phyloP scores from a whole-genome alignment of 2,329 filamentous ascomycete species.

The Neoarthrinium moseri region DNA sequence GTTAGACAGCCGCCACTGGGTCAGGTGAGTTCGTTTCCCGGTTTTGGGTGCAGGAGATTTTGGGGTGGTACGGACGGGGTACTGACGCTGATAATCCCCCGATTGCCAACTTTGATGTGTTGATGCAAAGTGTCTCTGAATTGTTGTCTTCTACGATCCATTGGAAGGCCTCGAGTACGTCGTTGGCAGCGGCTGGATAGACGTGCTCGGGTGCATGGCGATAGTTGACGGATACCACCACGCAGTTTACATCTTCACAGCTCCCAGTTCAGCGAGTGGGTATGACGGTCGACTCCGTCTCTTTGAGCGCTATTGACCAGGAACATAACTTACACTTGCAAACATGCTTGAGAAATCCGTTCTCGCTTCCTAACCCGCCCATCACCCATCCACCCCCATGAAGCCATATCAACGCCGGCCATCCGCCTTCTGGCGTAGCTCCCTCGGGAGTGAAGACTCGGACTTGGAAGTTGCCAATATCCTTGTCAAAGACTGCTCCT shows the following conservation, averaged over 20 bases:
- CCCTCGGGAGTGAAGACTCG: conserved; percentile 31
- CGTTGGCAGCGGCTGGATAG: conserved; percentile 12
- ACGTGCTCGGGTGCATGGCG: conserved; percentile 11
- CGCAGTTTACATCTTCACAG: not conserved
- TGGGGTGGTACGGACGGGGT: not conserved
- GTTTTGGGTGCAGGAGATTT: not conserved
- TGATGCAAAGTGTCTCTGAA: not conserved
- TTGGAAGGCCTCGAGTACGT: conserved; percentile 6
- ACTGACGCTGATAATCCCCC: conserved; percentile 12
- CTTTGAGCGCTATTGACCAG: not conserved
- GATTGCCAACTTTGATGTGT: conserved; percentile 7
- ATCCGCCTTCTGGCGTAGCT: conserved; percentile 22
- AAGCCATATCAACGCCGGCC: conserved; percentile 37
- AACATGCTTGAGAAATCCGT: conserved; percentile 30
- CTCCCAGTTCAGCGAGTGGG: not conserved
- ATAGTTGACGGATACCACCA: conserved; percentile 12
- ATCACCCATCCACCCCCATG: conserved; percentile 40
- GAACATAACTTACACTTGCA: conserved; percentile 19
- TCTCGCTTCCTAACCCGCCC: conserved; percentile 31
- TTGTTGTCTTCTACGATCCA: conserved; percentile 8
- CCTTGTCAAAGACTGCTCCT: conserved; percentile 21
- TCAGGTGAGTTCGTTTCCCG: not conserved
- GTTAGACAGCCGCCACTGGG: conserved; percentile 17
- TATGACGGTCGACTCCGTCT: not conserved
- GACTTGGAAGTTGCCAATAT: conserved; percentile 25